A percentile compares a stretch with the other conserved stretches of the same genome.
Conservation (phyloP, 129 eudicot genomes). For the Tagetes patula region DNA sequence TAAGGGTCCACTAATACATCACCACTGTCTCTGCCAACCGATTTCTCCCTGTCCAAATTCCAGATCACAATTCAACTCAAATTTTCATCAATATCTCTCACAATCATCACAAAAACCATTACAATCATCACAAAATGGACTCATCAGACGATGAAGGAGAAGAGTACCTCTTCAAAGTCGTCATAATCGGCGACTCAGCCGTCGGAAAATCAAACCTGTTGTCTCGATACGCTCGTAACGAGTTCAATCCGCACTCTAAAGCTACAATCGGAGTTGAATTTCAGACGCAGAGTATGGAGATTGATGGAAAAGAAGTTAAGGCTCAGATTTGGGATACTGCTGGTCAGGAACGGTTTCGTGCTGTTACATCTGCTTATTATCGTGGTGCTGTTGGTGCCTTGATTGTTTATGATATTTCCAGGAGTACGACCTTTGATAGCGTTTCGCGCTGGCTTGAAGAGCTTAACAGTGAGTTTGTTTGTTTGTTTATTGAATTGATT, state of each 20-base stretch:
- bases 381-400: slow-evolving; percentile 87
- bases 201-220: slow-evolving; percentile 80
- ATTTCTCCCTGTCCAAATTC: slow-evolving; percentile 27
- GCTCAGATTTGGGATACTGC: slow-evolving; percentile 99
- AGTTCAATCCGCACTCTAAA: slow-evolving; percentile 75
- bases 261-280: slow-evolving; percentile 88
- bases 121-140: slow-evolving; percentile 18
- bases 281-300: slow-evolving; percentile 73
- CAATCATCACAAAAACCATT: background rate
- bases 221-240: slow-evolving; percentile 71
- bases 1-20: slow-evolving; percentile 29
- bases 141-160: slow-evolving; percentile 90
- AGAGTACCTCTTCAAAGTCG: slow-evolving; percentile 83
- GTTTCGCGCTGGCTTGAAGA: slow-evolving; percentile 73
- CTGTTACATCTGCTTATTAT: slow-evolving; percentile 82
- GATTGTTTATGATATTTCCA: slow-evolving; percentile 66
- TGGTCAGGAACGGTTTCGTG: slow-evolving; percentile 84
- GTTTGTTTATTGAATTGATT: background rate
- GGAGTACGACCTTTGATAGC: slow-evolving; percentile 69
- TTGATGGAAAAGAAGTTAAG: slow-evolving; percentile 79
- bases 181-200: slow-evolving; percentile 84
- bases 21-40: slow-evolving; percentile 36
- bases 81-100: background rate
- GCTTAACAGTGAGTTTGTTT: slow-evolving; percentile 55
- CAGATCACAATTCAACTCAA: slow-evolving; percentile 11